Percentiles rank a stretch among this genome's conserved stretches.
Conservation (phyloP, 148 eudicot genomes). For the Chenopodium berlandieri region DNA sequence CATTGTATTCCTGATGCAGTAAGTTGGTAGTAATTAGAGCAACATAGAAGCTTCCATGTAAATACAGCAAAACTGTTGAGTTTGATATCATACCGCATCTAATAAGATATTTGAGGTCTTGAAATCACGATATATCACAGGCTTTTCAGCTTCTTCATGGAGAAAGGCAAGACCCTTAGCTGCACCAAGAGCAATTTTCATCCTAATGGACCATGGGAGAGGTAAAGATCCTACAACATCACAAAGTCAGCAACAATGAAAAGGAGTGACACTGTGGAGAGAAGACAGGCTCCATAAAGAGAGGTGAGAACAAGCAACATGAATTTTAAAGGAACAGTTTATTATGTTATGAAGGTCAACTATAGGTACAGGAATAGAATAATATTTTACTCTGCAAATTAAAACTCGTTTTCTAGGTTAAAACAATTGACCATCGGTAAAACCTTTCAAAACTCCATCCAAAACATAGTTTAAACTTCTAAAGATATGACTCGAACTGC, state of each 20-base stretch:
- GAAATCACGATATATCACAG: slow-evolving; percentile 95
- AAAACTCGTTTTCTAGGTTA: not conserved
- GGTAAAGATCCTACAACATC: slow-evolving; percentile 73
- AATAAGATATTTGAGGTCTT: slow-evolving; percentile 92
- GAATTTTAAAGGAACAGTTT: not conserved
- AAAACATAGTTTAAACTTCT: not conserved
- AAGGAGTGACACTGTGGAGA: not conserved
- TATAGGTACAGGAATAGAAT: not conserved
- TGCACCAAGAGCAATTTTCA: slow-evolving; percentile 91
- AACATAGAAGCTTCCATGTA: slow-evolving; percentile 8
- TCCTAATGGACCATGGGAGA: slow-evolving; percentile 93
- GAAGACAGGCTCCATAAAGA: not conserved
- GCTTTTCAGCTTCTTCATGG: slow-evolving; percentile 93
- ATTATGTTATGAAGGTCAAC: not conserved
- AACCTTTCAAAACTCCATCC: not conserved
- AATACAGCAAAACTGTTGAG: not conserved
- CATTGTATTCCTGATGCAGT: slow-evolving; percentile 74
- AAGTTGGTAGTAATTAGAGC: slow-evolving; percentile 24
- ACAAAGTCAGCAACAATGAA: not conserved
- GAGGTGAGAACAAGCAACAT: not conserved
- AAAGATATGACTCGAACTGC: too few relatives aligned
- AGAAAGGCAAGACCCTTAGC: slow-evolving; percentile 95
- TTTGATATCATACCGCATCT: slow-evolving; percentile 70
- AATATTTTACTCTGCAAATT: not conserved
- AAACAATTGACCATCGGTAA: not conserved